Evolutionary conservation across 305 asterid species (phyloP).

Genomic region (Vinca major): DNA sequence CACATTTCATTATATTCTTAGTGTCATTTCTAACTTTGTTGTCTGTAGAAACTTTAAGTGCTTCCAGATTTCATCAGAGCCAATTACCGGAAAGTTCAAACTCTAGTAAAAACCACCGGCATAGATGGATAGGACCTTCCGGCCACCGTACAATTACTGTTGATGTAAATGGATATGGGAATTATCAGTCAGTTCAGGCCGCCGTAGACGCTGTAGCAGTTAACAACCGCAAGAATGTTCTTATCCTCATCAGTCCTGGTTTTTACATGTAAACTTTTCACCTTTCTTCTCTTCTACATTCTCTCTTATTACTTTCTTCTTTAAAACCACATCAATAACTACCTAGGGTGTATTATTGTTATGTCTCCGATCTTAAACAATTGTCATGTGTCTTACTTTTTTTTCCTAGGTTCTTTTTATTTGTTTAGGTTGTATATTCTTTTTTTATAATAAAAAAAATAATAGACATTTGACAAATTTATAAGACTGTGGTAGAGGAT

Average conservation of each 20-base stretch:
- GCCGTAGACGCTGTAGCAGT: conserved; percentile 65
- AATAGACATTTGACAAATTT: too few species aligned
- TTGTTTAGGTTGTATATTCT: too few species aligned
- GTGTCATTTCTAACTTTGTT: conserved; percentile 9
- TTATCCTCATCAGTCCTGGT: conserved; percentile 62
- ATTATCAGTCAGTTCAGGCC: conserved; percentile 52
- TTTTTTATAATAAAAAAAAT: too few species aligned
- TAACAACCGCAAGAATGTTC: conserved; percentile 46
- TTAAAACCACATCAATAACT: neutral
- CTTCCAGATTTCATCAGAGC: neutral
- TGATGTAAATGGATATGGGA: conserved; percentile 48
- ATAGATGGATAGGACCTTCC: conserved; percentile 56
- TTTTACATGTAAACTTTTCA: conserved; percentile 40
- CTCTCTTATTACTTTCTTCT: neutral
- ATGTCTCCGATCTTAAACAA: too few species aligned
- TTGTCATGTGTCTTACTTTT: too few species aligned
- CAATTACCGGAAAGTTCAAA: neutral
- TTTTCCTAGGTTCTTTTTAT: too few species aligned
- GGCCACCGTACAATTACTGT: conserved; percentile 61
- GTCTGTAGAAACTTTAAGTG: neutral
- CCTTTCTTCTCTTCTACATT: neutral
- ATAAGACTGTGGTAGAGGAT: too few species aligned
- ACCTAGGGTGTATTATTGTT: too few species aligned
- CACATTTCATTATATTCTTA: conserved; percentile 8
- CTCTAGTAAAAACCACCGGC: conserved; percentile 19